Evolutionary conservation across 352 stramenopile species (phyloP).

Genomic region (Pythium periplocum): DNA sequence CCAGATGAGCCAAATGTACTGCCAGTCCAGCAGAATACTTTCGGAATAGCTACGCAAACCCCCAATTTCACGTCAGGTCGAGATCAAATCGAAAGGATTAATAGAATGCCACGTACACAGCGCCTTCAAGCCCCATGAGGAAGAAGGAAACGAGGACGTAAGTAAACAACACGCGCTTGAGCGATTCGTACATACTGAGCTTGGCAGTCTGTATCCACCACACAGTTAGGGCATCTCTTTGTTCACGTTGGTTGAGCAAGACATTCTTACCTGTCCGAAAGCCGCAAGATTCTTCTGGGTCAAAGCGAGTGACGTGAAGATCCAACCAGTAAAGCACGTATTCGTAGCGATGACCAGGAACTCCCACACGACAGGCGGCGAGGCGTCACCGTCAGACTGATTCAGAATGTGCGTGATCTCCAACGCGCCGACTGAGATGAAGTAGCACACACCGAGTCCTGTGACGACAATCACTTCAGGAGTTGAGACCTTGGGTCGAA

Average conservation of each 20-base stretch:
- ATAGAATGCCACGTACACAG: conserved; percentile 45
- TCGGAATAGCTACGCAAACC: conserved; percentile 54
- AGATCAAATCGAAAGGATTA: background rate
- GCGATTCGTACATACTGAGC: conserved; percentile 62
- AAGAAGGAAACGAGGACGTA: conserved; percentile 72
- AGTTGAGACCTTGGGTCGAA: conserved; percentile 64
- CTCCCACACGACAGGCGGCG: conserved; percentile 70
- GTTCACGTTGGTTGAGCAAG: background rate
- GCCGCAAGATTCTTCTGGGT: conserved; percentile 75
- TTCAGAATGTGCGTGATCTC: conserved; percentile 79
- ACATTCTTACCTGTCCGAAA: conserved; percentile 55
- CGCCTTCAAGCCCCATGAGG: conserved; percentile 68
- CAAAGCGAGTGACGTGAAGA: conserved; percentile 73
- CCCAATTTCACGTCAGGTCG: background rate
- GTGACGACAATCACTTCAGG: conserved; percentile 71
- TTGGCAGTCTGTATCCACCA: conserved; percentile 45
- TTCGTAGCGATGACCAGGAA: conserved; percentile 75
- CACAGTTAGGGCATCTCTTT: background rate
- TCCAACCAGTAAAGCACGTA: conserved; percentile 79
- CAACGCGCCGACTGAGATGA: conserved; percentile 67
- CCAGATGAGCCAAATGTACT: conserved; percentile 78
- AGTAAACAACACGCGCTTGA: conserved; percentile 46
- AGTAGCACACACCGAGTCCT: conserved; percentile 75
- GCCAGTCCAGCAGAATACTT: conserved; percentile 53
- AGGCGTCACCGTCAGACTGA: conserved; percentile 60